Evolutionary conservation across 2,329 filamentous ascomycete genomes (phyloP).

Genomic region (Tricladium varicosporioides): DNA sequence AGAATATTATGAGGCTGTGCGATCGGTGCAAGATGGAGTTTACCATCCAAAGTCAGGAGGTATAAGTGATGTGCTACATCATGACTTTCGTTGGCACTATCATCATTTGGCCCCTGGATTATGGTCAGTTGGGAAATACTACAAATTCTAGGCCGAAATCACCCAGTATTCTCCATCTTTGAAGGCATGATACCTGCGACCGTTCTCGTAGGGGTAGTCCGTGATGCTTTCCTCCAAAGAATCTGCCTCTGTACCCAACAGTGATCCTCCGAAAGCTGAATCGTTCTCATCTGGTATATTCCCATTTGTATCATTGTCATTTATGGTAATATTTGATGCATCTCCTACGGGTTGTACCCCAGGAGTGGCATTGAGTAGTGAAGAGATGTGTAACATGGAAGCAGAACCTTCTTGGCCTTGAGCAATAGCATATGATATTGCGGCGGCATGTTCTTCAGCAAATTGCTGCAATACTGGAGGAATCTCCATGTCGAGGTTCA

Average conservation of each 20-base stretch:
- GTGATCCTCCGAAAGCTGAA: constrained; percentile 18
- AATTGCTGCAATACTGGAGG: no score
- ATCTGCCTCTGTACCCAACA: constrained; percentile 22
- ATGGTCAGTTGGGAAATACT: not conserved
- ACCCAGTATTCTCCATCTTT: constrained; percentile 36
- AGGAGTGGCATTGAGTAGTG: not conserved
- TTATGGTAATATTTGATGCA: not conserved
- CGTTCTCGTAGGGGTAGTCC: constrained; percentile 39
- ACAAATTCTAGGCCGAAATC: not conserved
- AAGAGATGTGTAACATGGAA: no score
- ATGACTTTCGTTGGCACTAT: constrained; percentile 41
- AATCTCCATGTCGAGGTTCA: no score
- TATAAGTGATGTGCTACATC: constrained; percentile 42
- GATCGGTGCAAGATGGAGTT: not conserved
- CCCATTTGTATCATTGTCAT: not conserved
- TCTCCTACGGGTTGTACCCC: not conserved
- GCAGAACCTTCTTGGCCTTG: no score
- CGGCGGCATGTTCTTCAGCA: no score
- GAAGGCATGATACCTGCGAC: constrained; percentile 44
- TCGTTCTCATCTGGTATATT: constrained; percentile 12
- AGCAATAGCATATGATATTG: no score
- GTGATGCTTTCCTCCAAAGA: constrained; percentile 22
- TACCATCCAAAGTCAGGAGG: constrained; percentile 27
- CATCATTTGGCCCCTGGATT: constrained; percentile 41
- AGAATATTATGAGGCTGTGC: constrained; percentile 31